A percentile compares a stretch with the other conserved stretches of the same genome.
Conservation (phyloP, 768 basidiomycete genomes). For the Clitopilus hobsonii region DNA sequence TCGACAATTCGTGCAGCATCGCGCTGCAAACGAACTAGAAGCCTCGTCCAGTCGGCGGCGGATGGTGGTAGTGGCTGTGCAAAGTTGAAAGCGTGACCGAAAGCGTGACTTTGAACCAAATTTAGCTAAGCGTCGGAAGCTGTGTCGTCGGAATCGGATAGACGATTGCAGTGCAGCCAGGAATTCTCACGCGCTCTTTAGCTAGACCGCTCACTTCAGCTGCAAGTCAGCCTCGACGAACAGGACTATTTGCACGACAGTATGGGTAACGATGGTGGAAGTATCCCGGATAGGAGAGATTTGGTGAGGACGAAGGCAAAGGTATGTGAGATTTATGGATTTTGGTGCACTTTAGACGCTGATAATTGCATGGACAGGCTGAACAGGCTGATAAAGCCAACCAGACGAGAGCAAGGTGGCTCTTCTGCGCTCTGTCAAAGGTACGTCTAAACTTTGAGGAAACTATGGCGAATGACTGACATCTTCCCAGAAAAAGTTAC, state of each 20-base stretch:
- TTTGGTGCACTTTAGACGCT: neutral
- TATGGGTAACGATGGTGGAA: constrained; percentile 88
- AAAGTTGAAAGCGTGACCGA: neutral
- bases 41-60: neutral
- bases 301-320: constrained; percentile 69
- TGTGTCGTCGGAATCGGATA: no score
- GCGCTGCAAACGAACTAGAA: constrained; percentile 42
- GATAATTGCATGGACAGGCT: constrained; percentile 32
- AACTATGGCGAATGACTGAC: neutral
- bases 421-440: constrained; percentile 94
- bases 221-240: neutral
- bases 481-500: constrained; percentile 61
- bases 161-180: no score
- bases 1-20: constrained; percentile 89
- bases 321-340: constrained; percentile 27
- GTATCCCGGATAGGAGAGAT: constrained; percentile 77
- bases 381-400: constrained; percentile 91
- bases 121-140: neutral
- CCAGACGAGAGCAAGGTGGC: constrained; percentile 83
- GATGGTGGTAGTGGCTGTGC: neutral
- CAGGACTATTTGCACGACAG: constrained; percentile 1
- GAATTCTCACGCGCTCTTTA: neutral
- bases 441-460: constrained; percentile 31
- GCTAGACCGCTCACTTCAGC: neutral
- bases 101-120: neutral